Conservation (phyloP, 2,329 filamentous ascomycete genomes). For the Malbranchea cinnamomea region DNA sequence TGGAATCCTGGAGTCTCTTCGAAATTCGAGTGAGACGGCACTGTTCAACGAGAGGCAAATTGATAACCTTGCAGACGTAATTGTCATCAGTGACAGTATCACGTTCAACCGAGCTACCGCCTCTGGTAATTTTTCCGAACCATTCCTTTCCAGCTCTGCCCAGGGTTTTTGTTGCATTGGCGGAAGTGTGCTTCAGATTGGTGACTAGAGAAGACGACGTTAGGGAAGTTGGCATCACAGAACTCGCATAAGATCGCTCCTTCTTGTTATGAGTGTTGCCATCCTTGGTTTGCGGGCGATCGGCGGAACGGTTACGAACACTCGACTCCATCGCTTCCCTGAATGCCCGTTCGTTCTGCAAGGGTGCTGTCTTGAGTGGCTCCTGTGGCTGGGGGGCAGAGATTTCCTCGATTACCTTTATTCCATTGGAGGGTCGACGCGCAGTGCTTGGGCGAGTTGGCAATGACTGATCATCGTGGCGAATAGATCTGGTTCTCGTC, state of each 20-base stretch:
- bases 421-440: constrained; percentile 25
- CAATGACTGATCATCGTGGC: constrained; percentile 25
- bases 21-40: constrained; percentile 84
- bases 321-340: constrained; percentile 52
- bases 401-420: constrained; percentile 24
- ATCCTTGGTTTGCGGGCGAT: constrained; percentile 35
- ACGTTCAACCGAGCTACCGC: constrained; percentile 53
- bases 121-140: constrained; percentile 60
- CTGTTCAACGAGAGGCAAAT: constrained; percentile 72
- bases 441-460: constrained; percentile 14
- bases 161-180: constrained; percentile 55
- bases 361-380: constrained; percentile 47
- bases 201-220: constrained; percentile 52
- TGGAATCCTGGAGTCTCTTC: constrained; percentile 70
- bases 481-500: constrained; percentile 30
- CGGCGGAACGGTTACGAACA: constrained; percentile 56
- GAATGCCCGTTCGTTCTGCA: constrained; percentile 52
- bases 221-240: constrained; percentile 34
- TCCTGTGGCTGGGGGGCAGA: constrained; percentile 22
- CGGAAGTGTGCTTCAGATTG: constrained; percentile 57
- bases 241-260: constrained; percentile 18
- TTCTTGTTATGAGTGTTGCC: constrained; percentile 15
- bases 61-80: constrained; percentile 74
- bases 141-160: constrained; percentile 66
- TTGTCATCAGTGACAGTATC: constrained; percentile 60